Percentiles rank a stretch among this genome's conserved stretches.
Conservation (phyloP, 2,329 filamentous ascomycete species). For the Monosporascus sp. region DNA sequence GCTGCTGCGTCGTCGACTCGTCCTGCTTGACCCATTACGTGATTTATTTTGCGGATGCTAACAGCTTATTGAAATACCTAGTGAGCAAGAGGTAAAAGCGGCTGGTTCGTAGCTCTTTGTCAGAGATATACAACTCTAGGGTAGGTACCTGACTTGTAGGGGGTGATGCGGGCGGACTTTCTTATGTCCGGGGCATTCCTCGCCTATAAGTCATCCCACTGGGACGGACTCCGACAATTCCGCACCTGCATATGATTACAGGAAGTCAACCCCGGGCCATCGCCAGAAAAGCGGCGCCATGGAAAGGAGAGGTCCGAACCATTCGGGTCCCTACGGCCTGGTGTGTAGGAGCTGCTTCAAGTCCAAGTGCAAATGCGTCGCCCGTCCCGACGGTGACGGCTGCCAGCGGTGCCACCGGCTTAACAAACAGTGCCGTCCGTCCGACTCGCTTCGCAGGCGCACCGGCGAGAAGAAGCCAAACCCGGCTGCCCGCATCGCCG, state of each 20-base stretch:
- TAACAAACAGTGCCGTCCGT: conserved; percentile 27
- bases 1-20: not conserved
- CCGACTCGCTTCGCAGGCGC: conserved; percentile 27
- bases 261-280: not conserved
- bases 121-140: no score
- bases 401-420: conserved; percentile 28
- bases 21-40: not conserved
- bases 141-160: no score
- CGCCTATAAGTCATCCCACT: no score
- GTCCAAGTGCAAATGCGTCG: conserved; percentile 17
- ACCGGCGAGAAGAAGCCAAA: conserved; percentile 18
- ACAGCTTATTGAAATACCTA: no score
- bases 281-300: not conserved
- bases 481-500: conserved; percentile 26
- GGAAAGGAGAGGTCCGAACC: conserved; percentile 5
- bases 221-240: no score
- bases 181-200: no score
- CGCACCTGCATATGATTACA: no score
- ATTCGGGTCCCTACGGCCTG: conserved; percentile 13
- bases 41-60: no score
- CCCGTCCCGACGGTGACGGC: conserved; percentile 8
- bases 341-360: conserved; percentile 19
- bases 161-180: no score
- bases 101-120: no score
- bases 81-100: no score